Base-by-base conservation (phyloP, 768 basidiomycete genomes). In the Agrocybe chaxingu region DNA sequence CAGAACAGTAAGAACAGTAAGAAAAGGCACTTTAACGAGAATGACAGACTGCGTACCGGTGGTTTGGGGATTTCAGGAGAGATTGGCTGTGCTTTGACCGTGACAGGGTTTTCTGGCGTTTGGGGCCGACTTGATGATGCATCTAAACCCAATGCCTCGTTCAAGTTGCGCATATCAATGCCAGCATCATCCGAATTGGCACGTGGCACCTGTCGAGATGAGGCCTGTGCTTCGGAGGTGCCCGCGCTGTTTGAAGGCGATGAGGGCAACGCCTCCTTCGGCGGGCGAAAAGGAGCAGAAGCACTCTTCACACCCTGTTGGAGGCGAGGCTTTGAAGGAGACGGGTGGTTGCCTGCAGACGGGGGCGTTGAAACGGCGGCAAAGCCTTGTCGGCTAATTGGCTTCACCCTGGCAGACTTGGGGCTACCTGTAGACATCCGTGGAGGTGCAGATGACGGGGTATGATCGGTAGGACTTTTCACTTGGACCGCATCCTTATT, bases 61-160 rank as follows among this genome's bases (percentile, higher is more conserved):
- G 34, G 6, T 42, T 37, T 33, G 18, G 33, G 38, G 4, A 52
- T 19, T 32, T 37, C 16, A 33, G 51, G 51, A 36, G 51, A 47
- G 6, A 47, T 30, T 16, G 51, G 40, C 33, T 52, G 51, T 34
- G 29, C 8, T 46, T 52, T 52, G 39, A 47, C 34, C 7, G n/a
- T 6, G 10, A 29, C 9, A 4, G 51, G 18, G 8, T 19, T 40
- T 4, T 32, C 39, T 29, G 40, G 41, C n/a, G 51, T 42, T 11
- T 10, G 1, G 5, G 16, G 31, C 4, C 11, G 4, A 10, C 7
- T n/a, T 7, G 11, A 12, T 7, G 36, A 29, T 6, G 19, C 33
- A 10, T 10, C 29, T 9, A 47, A 30, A 4, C 51, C 51, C 1
- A 46, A 39, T 29, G 51, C 51, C 8, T 46, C 44, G 19, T 47